phyloP scores from a whole-genome alignment of 2,329 filamentous ascomycete genomes.

The Monilinia aucupariae region DNA sequence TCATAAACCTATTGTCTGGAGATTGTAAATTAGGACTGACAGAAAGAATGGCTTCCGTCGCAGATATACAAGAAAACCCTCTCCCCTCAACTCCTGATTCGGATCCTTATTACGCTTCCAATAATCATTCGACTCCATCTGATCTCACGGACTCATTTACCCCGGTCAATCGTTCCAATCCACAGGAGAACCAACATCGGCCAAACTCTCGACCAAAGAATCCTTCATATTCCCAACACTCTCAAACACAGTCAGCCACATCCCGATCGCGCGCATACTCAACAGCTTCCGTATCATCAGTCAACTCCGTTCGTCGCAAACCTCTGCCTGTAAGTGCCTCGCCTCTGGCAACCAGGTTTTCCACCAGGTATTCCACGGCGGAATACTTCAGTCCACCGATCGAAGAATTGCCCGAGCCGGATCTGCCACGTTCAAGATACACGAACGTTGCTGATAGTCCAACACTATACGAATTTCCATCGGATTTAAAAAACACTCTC shows the following conservation, averaged over 20 bases:
- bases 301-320: constrained; percentile 48
- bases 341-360: constrained; percentile 46
- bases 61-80: constrained; percentile 18
- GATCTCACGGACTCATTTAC: constrained; percentile 23
- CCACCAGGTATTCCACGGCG: constrained; percentile 44
- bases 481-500: constrained; percentile 12
- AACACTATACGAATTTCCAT: constrained; percentile 55
- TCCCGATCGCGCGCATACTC: constrained; percentile 28
- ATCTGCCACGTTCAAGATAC: constrained; percentile 50
- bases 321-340: constrained; percentile 54
- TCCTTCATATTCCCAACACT: constrained; percentile 11
- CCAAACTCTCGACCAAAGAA: constrained; percentile 19
- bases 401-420: constrained; percentile 41
- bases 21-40: constrained; percentile 16
- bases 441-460: constrained; percentile 52
- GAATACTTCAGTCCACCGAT: constrained; percentile 36
- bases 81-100: constrained; percentile 26
- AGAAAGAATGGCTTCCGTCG: constrained; percentile 28
- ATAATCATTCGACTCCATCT: constrained; percentile 22
- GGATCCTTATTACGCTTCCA: constrained; percentile 34
- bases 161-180: constrained; percentile 19
- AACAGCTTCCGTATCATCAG: constrained; percentile 27
- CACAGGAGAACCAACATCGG: constrained; percentile 18
- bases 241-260: constrained; percentile 18
- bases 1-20: constrained; percentile 11